phyloP scores from a whole-genome alignment of 2,329 filamentous ascomycete genomes.

The Cladosporium sp. region DNA sequence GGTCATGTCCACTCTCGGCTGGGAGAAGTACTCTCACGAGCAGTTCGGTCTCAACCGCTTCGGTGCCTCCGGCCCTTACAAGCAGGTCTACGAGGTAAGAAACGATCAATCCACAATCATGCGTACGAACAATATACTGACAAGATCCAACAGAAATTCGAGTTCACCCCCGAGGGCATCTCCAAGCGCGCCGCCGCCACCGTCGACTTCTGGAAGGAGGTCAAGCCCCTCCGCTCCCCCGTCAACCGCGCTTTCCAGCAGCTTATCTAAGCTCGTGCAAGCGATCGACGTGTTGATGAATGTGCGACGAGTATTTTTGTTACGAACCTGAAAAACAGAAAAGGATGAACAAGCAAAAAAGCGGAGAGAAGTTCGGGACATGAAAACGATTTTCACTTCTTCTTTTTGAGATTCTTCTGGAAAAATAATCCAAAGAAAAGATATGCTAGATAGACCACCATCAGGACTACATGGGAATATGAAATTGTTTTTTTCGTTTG shows the following conservation, averaged over 20 bases:
- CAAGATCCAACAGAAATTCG: slow-evolving; percentile 72
- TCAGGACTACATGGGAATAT: slow-evolving; percentile 12
- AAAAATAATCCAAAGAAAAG: neutral
- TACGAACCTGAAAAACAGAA: neutral
- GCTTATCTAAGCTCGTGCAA: slow-evolving; percentile 63
- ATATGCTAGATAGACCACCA: slow-evolving; percentile 11
- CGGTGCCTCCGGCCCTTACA: slow-evolving; percentile 94
- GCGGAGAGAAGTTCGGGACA: no score
- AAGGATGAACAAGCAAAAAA: neutral
- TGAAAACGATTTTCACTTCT: no score
- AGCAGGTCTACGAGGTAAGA: slow-evolving; percentile 84
- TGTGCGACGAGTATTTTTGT: slow-evolving; percentile 8
- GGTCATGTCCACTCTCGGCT: slow-evolving; percentile 94
- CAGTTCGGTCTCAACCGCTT: slow-evolving; percentile 99
- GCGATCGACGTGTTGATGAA: slow-evolving; percentile 10
- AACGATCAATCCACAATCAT: neutral
- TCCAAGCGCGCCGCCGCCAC: slow-evolving; percentile 90
- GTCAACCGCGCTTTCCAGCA: slow-evolving; percentile 98
- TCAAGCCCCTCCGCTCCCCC: slow-evolving; percentile 81
- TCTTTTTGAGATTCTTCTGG: no score
- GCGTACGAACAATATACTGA: neutral
- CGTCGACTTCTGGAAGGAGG: slow-evolving; percentile 95
- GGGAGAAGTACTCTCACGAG: slow-evolving; percentile 99
- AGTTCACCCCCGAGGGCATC: slow-evolving; percentile 96
- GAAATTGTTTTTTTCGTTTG: slow-evolving; percentile 1